Conservation (phyloP, 2,329 filamentous ascomycete genomes). For the Sporothrix pseudoabietina region DNA sequence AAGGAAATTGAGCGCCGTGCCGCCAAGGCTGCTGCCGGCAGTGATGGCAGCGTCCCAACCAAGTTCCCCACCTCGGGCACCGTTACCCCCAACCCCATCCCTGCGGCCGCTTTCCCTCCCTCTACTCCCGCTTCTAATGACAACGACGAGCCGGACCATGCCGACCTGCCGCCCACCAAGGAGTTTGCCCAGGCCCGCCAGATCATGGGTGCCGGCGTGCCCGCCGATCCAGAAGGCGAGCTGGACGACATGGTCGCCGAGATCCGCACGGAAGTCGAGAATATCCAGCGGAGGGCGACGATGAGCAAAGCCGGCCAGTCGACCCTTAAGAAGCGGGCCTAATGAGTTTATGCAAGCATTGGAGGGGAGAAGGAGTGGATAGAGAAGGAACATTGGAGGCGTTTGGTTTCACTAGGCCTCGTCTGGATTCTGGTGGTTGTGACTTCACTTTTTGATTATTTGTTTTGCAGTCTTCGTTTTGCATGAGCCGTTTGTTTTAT, state of each 20-base stretch:
- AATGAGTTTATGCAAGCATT: not conserved
- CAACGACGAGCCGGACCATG: constrained; percentile 8
- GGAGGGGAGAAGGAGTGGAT: not conserved
- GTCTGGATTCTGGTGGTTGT: not conserved
- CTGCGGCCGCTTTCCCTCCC: not conserved
- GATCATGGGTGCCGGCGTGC: constrained; percentile 58
- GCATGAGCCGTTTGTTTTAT: not conserved
- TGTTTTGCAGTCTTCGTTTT: not conserved
- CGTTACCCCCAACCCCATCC: not conserved
- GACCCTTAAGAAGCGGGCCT: constrained; percentile 19
- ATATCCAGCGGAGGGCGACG: constrained; percentile 44
- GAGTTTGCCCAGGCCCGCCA: constrained; percentile 26
- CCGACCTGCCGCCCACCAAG: constrained; percentile 30
- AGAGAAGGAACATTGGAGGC: not conserved
- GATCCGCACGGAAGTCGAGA: constrained; percentile 71
- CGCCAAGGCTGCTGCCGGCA: constrained; percentile 45
- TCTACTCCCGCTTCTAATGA: not conserved
- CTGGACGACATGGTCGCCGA: constrained; percentile 78
- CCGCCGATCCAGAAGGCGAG: constrained; percentile 73
- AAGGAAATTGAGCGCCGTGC: constrained; percentile 62
- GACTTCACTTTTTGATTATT: not conserved
- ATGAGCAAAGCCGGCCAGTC: constrained; percentile 19
- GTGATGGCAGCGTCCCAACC: not conserved
- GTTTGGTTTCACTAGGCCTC: constrained; percentile 5
- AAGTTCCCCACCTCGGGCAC: not conserved